Base-by-base conservation (phyloP, 257 asterid species). In the Nicotiana otophora region DNA sequence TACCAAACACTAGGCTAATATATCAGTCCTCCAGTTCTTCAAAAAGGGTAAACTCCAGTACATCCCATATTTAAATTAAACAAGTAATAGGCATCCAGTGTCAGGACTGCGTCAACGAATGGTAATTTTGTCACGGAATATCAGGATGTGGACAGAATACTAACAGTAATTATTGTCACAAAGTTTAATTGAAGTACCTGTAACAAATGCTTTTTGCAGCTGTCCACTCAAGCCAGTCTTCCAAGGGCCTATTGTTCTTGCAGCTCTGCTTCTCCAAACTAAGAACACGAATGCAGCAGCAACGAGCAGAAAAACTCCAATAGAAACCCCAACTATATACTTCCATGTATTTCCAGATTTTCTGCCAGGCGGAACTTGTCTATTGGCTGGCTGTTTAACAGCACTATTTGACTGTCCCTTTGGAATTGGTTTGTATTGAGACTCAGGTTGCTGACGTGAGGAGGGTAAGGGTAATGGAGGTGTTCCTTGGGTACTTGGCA, bases 181-280 rank as follows among this genome's bases (percentile, higher is more conserved):
- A 72, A 42, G 48, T 42, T 61, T 10, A 30, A 39, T 54, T 5
- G 53, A 36, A 16, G 77, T 89, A 94, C 99, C 99, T 67, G 92
- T 93, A 57, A 94, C 88, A 75, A 96, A 90, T n/a, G 99, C 98
- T 78, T 95, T 94, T 84, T 92, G 98, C 92, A 96, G 83, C 88
- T 96, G 98, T 69, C 97, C 97, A 85, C 98, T 96, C 88, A 96
- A 87, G 78, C 98, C 98, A 55, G 92, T 91, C 87, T 88, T 96
- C 99, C 98, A 96, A 61, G 99, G 96, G 51, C 92, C 83, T 5
- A 96, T 92, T 5, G 88, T 84, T 82, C 79, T 87, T 31, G 90
- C 95, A n/a, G 94, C 92, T 88, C 89, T 86, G 85, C 94, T 91
- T 90, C 90, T 86, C 82, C 90, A 86, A 79, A 88, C 28, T 75